Base-by-base conservation (phyloP, 192 early-diverging fungal species). In the Physocladia obscura region DNA sequence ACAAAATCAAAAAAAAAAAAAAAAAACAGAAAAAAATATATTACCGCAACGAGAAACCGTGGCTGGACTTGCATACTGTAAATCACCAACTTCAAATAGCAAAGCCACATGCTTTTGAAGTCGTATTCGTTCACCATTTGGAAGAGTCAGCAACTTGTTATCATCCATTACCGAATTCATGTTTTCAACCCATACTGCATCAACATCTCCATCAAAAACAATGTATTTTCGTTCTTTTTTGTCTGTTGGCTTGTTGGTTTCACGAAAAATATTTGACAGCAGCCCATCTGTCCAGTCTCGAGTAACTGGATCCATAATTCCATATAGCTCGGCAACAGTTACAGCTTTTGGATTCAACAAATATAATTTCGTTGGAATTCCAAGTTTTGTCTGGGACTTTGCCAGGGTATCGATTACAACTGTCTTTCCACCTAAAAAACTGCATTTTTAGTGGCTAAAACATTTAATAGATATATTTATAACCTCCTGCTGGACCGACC, bases 131-230 rank as follows among this genome's bases (percentile, higher is more conserved):
- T 87, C 85, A 5, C 85, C 85, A 59, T 87, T 87, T 0, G 85
- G 85, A 39, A 87, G 62, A 1, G 85, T 87, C n/a, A 87, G 73
- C 1, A 87, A 71, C 1, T 79, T 71, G 63, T 87, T 87, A 73
- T 87, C 85, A 58, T 87, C 85, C 85, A 87, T 87, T 15, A 87
- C 85, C 2, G 85, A 87, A 70, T 87, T 87, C 85, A 87, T 87
- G 67, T 87, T 87, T 69, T 87, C 85, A 5, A 87, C 85, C 85
- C 84, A 84, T 17, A 85, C 80, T 11, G 82, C 82, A 72, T 84
- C 84, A 0, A 84, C 84, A 71, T 86, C 82, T 37, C 85, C 82
- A 72, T 87, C 85, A 74, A 87, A 87, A 2, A 87, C 82, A 62
- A 87, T 84, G 65, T 87, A 87, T 57, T 84, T 84, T 27, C 85